Percentiles rank a stretch among this genome's conserved stretches.
Conservation (phyloP, 2,329 filamentous ascomycete genomes). For the Fusarium virguliforme region DNA sequence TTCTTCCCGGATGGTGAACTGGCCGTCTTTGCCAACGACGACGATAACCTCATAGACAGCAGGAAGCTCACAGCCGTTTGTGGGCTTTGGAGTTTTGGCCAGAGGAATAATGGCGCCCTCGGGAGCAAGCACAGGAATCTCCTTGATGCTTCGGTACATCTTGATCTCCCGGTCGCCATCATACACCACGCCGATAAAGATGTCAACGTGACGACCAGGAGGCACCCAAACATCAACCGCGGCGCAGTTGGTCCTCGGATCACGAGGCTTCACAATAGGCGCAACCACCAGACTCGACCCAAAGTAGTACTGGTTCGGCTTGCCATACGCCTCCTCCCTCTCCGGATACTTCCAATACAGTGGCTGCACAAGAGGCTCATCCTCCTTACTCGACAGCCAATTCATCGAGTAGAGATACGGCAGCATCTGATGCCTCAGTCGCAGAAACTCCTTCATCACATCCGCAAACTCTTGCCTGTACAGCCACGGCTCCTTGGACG, state of each 20-base stretch:
- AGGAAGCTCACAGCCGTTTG: slow-evolving; percentile 66
- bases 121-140: slow-evolving; percentile 68
- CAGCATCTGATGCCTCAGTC: slow-evolving; percentile 71
- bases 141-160: slow-evolving; percentile 66
- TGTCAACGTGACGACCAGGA: slow-evolving; percentile 68
- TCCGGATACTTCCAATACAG: slow-evolving; percentile 75
- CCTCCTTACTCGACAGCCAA: slow-evolving; percentile 59
- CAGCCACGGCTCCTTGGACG: slow-evolving; percentile 75
- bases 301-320: slow-evolving; percentile 73
- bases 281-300: slow-evolving; percentile 70
- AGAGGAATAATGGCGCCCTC: slow-evolving; percentile 74
- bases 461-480: slow-evolving; percentile 63
- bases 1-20: slow-evolving; percentile 65
- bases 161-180: slow-evolving; percentile 69
- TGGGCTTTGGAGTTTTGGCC: slow-evolving; percentile 60
- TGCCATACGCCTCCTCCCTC: slow-evolving; percentile 67
- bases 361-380: slow-evolving; percentile 71
- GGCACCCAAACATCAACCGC: slow-evolving; percentile 72
- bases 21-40: slow-evolving; percentile 64
- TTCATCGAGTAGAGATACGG: slow-evolving; percentile 75
- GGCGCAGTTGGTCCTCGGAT: slow-evolving; percentile 63
- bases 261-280: slow-evolving; percentile 69
- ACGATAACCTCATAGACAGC: slow-evolving; percentile 65
- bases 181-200: slow-evolving; percentile 72
- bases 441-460: slow-evolving; percentile 66